phyloP scores from a whole-genome alignment of 371 early-diverging fungal genomes.

The Mucor plumbeus region DNA sequence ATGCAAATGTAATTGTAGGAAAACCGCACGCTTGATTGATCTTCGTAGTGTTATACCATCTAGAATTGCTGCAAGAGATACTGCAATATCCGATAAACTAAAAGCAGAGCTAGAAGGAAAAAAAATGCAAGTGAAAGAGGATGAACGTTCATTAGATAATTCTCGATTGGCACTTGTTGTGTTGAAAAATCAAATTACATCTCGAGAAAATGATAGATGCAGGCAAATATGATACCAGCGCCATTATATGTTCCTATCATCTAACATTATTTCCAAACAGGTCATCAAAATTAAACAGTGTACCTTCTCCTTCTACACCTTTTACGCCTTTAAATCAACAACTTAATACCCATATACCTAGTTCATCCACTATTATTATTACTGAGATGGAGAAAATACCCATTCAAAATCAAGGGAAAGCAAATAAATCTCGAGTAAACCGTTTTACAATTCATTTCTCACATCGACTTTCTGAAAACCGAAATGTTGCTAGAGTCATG shows the following conservation, averaged over 20 bases:
- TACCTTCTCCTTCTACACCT: no score
- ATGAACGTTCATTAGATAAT: not conserved
- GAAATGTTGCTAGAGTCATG: conserved; percentile 5
- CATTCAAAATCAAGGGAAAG: not conserved
- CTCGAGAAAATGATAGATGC: not conserved
- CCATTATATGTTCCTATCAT: no score
- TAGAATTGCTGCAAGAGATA: conserved; percentile 20
- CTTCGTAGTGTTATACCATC: conserved; percentile 15
- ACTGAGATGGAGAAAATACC: no score
- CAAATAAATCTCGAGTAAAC: not conserved
- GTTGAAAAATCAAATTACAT: not conserved
- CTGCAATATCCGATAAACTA: conserved; percentile 2
- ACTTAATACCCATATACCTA: no score
- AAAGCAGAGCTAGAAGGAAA: conserved; percentile 16
- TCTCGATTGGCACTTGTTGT: conserved; percentile 1
- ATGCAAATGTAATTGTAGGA: not conserved
- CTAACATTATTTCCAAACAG: no score
- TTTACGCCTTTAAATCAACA: no score
- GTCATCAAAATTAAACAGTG: no score
- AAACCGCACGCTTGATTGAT: conserved; percentile 2
- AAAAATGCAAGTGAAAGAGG: not conserved
- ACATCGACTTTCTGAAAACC: not conserved
- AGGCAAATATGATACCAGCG: not conserved
- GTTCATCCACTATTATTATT: no score
- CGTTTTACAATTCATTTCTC: not conserved